A percentile compares a stretch with the other conserved stretches of the same genome.
Conservation (phyloP, 345 rosid genomes). For the Eucalyptus erythrocorys region DNA sequence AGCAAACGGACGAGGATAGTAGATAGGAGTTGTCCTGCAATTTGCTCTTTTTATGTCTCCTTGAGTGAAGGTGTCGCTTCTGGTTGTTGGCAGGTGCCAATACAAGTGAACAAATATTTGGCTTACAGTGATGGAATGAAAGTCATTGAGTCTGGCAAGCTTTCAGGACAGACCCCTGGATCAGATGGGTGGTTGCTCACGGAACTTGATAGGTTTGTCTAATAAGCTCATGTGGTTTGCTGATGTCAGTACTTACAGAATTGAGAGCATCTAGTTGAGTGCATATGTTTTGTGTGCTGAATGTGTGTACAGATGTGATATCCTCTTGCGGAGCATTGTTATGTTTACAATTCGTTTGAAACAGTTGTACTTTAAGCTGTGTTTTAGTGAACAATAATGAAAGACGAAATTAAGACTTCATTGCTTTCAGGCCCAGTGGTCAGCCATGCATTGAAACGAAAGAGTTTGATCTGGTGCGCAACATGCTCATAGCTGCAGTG, state of each 20-base stretch:
- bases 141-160: slow-evolving; percentile 74
- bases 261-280: background rate
- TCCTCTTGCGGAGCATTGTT: background rate
- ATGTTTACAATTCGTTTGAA: background rate
- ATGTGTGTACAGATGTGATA: background rate
- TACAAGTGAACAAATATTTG: slow-evolving; percentile 92
- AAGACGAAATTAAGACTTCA: background rate
- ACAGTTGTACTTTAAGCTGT: background rate
- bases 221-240: background rate
- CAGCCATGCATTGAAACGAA: slow-evolving; percentile 83
- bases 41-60: background rate
- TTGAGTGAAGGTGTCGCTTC: background rate
- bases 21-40: background rate
- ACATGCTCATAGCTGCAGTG: slow-evolving; percentile 68
- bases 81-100: slow-evolving; percentile 45
- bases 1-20: background rate
- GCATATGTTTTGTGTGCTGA: background rate
- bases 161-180: slow-evolving; percentile 33
- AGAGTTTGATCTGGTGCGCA: slow-evolving; percentile 70
- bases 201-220: slow-evolving; percentile 64
- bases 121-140: slow-evolving; percentile 95
- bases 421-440: slow-evolving; percentile 67
- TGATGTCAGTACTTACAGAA: background rate
- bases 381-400: background rate
- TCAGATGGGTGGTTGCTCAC: slow-evolving; percentile 61